These are phyloP conservation scores for Saprolegnia diclina DNA, from an alignment of 352 stramenopile genomes.

Conservation along the genomic window DNA sequence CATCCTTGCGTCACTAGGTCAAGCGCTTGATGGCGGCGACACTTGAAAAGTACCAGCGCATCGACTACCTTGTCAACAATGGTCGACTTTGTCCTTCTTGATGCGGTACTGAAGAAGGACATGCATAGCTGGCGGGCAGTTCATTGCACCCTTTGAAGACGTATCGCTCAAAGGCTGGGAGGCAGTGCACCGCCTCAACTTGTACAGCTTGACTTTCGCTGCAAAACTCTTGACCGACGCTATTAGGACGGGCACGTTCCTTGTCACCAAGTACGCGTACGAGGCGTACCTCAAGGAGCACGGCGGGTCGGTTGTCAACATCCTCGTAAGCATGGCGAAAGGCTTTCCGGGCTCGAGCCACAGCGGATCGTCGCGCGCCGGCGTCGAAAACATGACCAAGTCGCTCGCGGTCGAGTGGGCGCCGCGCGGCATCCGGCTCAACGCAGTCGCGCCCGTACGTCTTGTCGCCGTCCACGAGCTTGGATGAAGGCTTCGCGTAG, in stretches of 20 bases:
- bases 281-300: constrained; percentile 91
- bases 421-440: constrained; percentile 85
- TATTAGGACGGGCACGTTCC: constrained; percentile 86
- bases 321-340: constrained; percentile 92
- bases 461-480: background rate
- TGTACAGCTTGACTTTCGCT: constrained; percentile 36
- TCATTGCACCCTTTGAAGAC: constrained; percentile 82
- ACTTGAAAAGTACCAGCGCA: constrained; percentile 68
- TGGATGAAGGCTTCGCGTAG: constrained; percentile 29
- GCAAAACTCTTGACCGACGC: background rate
- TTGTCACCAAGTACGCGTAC: constrained; percentile 89
- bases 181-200: constrained; percentile 89
- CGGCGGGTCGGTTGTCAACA: constrained; percentile 92
- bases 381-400: constrained; percentile 91
- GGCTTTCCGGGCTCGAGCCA: constrained; percentile 91
- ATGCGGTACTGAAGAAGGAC: background rate
- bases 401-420: constrained; percentile 93
- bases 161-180: constrained; percentile 88
- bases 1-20: constrained; percentile 41
- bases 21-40: constrained; percentile 58
- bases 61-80: constrained; percentile 94
- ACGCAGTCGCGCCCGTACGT: constrained; percentile 87
- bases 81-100: constrained; percentile 29
- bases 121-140: constrained; percentile 84
- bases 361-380: constrained; percentile 83